Percentiles rank a stretch among this genome's conserved stretches.
These are phyloP conservation scores for Melastoma candidum DNA, from an alignment of 441 rosid genomes.

Conservation along the genomic window DNA sequence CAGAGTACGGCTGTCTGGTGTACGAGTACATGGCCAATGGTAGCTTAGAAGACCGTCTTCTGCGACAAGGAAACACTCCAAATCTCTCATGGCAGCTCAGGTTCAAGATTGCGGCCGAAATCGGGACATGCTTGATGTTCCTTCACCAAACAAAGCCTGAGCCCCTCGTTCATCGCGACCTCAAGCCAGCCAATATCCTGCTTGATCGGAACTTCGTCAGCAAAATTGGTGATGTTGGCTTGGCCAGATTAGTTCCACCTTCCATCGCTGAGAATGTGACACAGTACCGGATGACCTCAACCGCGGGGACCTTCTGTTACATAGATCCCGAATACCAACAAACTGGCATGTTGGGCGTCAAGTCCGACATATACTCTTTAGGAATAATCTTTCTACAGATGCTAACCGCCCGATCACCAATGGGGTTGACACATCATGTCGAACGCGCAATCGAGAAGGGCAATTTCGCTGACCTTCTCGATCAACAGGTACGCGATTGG, in stretches of 20 bases:
- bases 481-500: neutral
- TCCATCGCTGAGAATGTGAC: conserved; percentile 7
- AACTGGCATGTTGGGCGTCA: conserved; percentile 4
- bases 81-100: conserved; percentile 1
- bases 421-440: conserved; percentile 7
- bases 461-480: conserved; percentile 2
- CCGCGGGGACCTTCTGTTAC: conserved; percentile 5
- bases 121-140: conserved; percentile 2
- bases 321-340: conserved; percentile 1
- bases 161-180: conserved; percentile 5
- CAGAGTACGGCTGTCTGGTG: too few relatives aligned
- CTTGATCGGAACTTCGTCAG: conserved; percentile 1
- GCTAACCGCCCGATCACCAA: conserved; percentile 1
- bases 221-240: conserved; percentile 6
- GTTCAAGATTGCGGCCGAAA: conserved; percentile 4
- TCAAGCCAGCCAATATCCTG: conserved; percentile 1
- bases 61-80: conserved; percentile 1
- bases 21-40: neutral
- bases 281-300: conserved; percentile 4
- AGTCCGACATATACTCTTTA: conserved; percentile 7
- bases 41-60: conserved; percentile 3
- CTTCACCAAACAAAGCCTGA: conserved; percentile 8
- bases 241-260: conserved; percentile 5
- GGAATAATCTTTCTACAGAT: conserved; percentile 6
- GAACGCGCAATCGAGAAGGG: conserved; percentile 1